phyloP scores from a whole-genome alignment of 495 filamentous ascomycete genomes.

The Talaromyces proteolyticus region DNA sequence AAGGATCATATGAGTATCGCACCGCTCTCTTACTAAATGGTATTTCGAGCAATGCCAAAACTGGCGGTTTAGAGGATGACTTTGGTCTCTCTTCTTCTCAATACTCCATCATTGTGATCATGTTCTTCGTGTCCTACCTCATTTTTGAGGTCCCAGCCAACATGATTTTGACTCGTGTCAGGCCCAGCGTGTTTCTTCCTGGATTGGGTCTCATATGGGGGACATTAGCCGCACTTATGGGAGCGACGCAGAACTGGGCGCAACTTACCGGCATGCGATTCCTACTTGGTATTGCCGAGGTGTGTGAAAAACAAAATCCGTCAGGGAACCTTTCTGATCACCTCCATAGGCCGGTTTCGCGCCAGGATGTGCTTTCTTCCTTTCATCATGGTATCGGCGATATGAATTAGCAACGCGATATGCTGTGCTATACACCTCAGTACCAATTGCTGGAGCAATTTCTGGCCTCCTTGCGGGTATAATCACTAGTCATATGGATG shows the following conservation, averaged over 20 bases:
- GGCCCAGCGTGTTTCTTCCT: conserved; percentile 1
- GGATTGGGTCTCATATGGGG: conserved; percentile 5
- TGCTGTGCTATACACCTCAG: conserved; percentile 4
- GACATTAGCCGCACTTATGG: conserved; percentile 1
- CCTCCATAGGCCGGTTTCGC: too few relatives aligned
- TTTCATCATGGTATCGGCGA: conserved; percentile 5
- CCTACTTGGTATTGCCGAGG: conserved; percentile 6
- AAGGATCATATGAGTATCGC: neutral
- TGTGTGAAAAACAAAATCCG: too few relatives aligned
- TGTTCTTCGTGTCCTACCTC: conserved; percentile 43
- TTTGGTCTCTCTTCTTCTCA: conserved; percentile 17
- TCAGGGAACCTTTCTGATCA: too few relatives aligned
- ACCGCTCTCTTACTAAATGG: neutral
- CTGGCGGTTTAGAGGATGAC: conserved; percentile 29
- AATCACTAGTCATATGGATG: conserved; percentile 7
- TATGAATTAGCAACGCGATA: conserved; percentile 7
- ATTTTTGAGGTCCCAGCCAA: conserved; percentile 31
- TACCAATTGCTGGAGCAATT: conserved; percentile 2
- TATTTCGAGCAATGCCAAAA: conserved; percentile 24
- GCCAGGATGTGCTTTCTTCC: too few relatives aligned
- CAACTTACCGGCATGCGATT: conserved; percentile 5
- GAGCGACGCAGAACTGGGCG: conserved; percentile 4
- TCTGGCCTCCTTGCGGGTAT: conserved; percentile 4
- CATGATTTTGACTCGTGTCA: conserved; percentile 7
- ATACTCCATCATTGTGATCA: conserved; percentile 18